Conservation (phyloP, 169 alveolate genomes). For the Eimeria maxima region DNA sequence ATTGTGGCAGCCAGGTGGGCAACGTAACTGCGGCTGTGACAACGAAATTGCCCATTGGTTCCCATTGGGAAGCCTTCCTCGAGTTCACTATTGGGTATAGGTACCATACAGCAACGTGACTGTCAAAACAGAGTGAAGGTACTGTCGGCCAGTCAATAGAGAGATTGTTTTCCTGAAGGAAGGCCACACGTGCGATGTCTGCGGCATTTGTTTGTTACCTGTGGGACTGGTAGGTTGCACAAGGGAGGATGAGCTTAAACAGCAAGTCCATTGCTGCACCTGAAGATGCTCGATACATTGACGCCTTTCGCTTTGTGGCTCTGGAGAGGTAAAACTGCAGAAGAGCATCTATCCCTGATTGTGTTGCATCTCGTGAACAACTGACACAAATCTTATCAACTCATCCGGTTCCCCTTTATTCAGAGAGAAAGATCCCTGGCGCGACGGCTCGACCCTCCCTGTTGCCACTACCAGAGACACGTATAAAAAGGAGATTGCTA, state of each 20-base stretch:
- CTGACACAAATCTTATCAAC: background rate
- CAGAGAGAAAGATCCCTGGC: conserved; percentile 77
- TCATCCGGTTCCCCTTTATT: background rate
- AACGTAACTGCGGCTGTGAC: background rate
- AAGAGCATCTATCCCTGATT: background rate
- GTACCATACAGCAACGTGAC: background rate
- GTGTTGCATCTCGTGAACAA: background rate
- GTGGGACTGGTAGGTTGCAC: background rate
- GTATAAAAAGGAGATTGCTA: background rate
- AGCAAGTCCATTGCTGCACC: conserved; percentile 47
- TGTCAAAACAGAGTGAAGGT: background rate
- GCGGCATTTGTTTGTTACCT: background rate
- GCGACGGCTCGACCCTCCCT: conserved; percentile 76
- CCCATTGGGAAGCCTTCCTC: background rate
- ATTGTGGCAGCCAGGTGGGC: conserved; percentile 23
- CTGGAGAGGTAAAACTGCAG: conserved; percentile 26
- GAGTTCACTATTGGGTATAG: background rate
- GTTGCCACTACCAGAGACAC: conserved; percentile 73
- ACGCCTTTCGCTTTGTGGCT: conserved; percentile 21
- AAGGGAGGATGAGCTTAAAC: background rate
- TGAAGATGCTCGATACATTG: conserved; percentile 21
- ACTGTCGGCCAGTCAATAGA: background rate
- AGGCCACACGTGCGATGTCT: background rate
- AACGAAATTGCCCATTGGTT: conserved; percentile 16
- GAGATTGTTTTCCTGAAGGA: background rate